Conservation (phyloP, 2,329 filamentous ascomycete genomes). For the Fusarium humuli region DNA sequence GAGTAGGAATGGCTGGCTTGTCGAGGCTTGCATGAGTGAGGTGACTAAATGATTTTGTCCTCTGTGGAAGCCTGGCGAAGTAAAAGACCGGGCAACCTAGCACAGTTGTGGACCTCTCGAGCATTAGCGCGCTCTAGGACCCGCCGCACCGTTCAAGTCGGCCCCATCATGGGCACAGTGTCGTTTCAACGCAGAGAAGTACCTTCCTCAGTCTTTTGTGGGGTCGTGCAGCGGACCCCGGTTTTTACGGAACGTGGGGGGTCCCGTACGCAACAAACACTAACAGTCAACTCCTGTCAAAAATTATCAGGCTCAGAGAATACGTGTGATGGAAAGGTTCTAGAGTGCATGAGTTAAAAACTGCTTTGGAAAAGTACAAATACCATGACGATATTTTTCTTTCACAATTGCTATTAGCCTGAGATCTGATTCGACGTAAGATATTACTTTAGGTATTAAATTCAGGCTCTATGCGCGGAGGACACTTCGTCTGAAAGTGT, state of each 20-base stretch:
- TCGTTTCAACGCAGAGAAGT: not conserved
- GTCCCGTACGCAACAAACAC: not conserved
- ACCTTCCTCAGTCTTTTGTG: not conserved
- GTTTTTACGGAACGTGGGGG: not conserved
- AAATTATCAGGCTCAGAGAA: not conserved
- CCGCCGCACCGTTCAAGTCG: not conserved
- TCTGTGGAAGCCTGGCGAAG: not conserved
- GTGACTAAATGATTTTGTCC: not conserved
- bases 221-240: not conserved
- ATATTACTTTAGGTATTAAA: not conserved
- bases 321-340: not conserved
- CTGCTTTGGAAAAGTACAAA: not conserved
- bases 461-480: not conserved
- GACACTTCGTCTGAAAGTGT: not conserved
- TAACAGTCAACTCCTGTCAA: not conserved
- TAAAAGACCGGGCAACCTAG: not conserved
- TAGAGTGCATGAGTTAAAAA: not conserved
- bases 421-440: not conserved
- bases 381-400: not conserved
- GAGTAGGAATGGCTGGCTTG: not conserved
- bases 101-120: not conserved
- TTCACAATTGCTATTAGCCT: not conserved
- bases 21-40: not conserved
- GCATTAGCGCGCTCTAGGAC: slow-evolving; percentile 19
- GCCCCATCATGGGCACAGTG: slow-evolving; percentile 10